These are phyloP conservation scores for Brassica hybrid DNA, from an alignment of 441 rosid species.

Conservation along the genomic window DNA sequence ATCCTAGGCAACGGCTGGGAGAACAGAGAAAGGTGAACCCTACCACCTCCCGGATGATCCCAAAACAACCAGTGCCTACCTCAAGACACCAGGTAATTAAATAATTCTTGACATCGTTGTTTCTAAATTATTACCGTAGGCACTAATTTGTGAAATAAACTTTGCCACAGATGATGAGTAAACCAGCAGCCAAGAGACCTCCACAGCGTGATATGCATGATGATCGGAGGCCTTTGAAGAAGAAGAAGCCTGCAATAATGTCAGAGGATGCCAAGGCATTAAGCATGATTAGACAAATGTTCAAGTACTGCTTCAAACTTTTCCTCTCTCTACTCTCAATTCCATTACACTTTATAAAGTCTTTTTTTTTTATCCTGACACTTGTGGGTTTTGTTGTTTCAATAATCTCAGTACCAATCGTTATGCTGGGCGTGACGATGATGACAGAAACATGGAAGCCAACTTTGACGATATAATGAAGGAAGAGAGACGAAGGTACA, in stretches of 20 bases:
- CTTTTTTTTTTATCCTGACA: neutral
- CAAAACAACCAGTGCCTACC: conserved; percentile 50
- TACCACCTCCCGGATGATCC: conserved; percentile 40
- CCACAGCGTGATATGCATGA: conserved; percentile 45
- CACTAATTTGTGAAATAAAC: conserved; percentile 2
- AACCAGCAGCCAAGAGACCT: conserved; percentile 51
- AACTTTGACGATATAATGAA: conserved; percentile 71
- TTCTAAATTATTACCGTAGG: conserved; percentile 9
- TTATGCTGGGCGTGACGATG: conserved; percentile 54
- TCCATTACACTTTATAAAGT: neutral
- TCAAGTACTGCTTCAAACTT: conserved; percentile 49
- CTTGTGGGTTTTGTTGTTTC: conserved; percentile 22
- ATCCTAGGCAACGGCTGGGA: conserved; percentile 50
- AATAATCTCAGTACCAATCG: conserved; percentile 48
- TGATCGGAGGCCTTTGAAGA: conserved; percentile 60
- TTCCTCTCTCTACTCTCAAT: neutral
- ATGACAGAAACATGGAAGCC: conserved; percentile 86
- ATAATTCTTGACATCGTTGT: too few relatives aligned
- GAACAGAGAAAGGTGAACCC: conserved; percentile 62
- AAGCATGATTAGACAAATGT: conserved; percentile 66
- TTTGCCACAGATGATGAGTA: conserved; percentile 48
- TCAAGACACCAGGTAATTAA: conserved; percentile 61
- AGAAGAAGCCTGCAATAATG: conserved; percentile 58
- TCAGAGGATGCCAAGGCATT: conserved; percentile 61
- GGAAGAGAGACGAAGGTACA: conserved; percentile 81